Evolutionary conservation across 2,329 filamentous ascomycete genomes (phyloP).

Genomic region (Byssothecium circinans): DNA sequence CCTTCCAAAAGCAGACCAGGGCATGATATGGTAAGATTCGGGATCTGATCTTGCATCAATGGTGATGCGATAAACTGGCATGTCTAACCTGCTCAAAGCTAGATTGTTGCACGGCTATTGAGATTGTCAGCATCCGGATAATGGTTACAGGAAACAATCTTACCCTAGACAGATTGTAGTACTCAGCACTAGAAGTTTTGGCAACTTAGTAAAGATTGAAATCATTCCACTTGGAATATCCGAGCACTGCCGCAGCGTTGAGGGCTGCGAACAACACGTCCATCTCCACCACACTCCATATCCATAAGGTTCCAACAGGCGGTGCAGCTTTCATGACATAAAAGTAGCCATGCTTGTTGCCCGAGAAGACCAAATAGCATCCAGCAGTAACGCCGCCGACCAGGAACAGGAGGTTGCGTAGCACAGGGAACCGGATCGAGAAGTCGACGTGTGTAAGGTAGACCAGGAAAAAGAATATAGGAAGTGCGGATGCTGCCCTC

Average conservation of each 20-base stretch:
- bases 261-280: conserved; percentile 66
- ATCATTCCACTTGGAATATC: conserved; percentile 58
- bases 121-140: too few species aligned
- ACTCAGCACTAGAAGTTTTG: too few species aligned
- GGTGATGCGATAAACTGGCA: too few species aligned
- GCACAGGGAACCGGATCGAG: conserved; percentile 47
- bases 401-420: conserved; percentile 63
- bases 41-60: too few species aligned
- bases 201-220: conserved; percentile 49
- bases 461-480: conserved; percentile 49
- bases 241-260: conserved; percentile 55
- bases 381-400: conserved; percentile 63
- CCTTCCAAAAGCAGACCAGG: too few species aligned
- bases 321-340: conserved; percentile 90
- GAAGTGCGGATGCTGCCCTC: conserved; percentile 53
- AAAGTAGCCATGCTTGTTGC: conserved; percentile 78
- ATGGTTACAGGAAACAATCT: too few species aligned
- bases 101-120: too few species aligned
- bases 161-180: too few species aligned
- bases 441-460: conserved; percentile 48
- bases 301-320: conserved; percentile 85
- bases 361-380: conserved; percentile 78
- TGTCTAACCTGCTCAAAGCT: too few species aligned
- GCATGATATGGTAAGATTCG: too few species aligned
- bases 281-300: conserved; percentile 91